These are phyloP conservation scores for Suillus hirtellus DNA, from an alignment of 768 basidiomycete genomes.

Conservation along the genomic window DNA sequence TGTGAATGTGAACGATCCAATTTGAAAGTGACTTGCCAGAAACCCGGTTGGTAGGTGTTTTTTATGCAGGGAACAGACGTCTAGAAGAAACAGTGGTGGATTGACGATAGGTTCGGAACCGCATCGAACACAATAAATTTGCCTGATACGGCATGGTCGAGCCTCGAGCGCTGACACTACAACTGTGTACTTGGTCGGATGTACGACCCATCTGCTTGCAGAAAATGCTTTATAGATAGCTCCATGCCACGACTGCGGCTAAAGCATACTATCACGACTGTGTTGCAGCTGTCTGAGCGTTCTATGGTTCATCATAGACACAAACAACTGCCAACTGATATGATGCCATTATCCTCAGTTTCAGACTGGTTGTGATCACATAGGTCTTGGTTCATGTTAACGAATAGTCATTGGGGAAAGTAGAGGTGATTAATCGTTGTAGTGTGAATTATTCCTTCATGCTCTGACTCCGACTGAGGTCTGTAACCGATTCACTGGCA, in stretches of 20 bases:
- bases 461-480: neutral
- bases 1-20: neutral
- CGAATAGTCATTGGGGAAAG: neutral
- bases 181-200: neutral
- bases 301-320: neutral
- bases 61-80: neutral
- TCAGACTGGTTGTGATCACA: neutral
- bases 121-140: neutral
- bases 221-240: neutral
- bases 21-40: neutral
- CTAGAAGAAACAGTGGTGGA: neutral
- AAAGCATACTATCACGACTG: neutral
- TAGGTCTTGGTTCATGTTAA: neutral
- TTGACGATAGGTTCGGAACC: neutral
- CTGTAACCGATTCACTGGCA: neutral
- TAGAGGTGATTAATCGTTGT: neutral
- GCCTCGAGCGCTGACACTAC: neutral
- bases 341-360: neutral
- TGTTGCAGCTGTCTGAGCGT: neutral
- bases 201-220: neutral
- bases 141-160: neutral
- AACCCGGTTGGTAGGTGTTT: neutral
- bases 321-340: neutral
- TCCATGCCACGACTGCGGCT: neutral
- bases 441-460: neutral